phyloP scores from a whole-genome alignment of 164 flowering plant species.

The Amborella trichopoda region DNA sequence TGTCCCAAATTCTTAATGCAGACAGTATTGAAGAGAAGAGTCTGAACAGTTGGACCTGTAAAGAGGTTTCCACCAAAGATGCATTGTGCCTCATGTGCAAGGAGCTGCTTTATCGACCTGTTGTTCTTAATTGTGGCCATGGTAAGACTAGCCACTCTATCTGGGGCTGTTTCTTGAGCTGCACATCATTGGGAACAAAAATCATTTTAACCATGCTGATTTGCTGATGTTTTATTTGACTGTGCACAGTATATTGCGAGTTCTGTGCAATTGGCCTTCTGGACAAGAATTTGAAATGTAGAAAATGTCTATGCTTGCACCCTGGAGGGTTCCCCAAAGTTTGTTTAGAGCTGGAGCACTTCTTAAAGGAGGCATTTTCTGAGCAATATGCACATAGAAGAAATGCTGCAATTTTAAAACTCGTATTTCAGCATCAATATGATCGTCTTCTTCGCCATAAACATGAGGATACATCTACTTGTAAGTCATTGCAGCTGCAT shows the following conservation, averaged over 20 bases:
- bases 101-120: constrained; percentile 49
- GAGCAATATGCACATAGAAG: constrained; percentile 37
- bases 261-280: constrained; percentile 26
- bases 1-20: constrained; percentile 1
- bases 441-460: no score
- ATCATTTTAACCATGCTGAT: no score
- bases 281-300: constrained; percentile 34
- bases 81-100: constrained; percentile 53
- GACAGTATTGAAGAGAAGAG: constrained; percentile 6
- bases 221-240: not conserved
- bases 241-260: constrained; percentile 50
- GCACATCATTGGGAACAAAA: not conserved
- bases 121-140: constrained; percentile 88
- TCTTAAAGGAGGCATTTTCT: constrained; percentile 54
- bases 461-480: constrained; percentile 13
- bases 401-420: constrained; percentile 25
- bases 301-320: constrained; percentile 41
- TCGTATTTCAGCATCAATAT: no score
- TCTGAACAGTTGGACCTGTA: constrained; percentile 2
- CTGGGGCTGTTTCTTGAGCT: constrained; percentile 1
- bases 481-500: constrained; percentile 23
- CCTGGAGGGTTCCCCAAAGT: constrained; percentile 63
- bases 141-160: constrained; percentile 29
- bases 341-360: constrained; percentile 57
- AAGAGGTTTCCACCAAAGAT: constrained; percentile 35